Conservation (phyloP, 768 basidiomycete species). For the Lactifluus pinguis region DNA sequence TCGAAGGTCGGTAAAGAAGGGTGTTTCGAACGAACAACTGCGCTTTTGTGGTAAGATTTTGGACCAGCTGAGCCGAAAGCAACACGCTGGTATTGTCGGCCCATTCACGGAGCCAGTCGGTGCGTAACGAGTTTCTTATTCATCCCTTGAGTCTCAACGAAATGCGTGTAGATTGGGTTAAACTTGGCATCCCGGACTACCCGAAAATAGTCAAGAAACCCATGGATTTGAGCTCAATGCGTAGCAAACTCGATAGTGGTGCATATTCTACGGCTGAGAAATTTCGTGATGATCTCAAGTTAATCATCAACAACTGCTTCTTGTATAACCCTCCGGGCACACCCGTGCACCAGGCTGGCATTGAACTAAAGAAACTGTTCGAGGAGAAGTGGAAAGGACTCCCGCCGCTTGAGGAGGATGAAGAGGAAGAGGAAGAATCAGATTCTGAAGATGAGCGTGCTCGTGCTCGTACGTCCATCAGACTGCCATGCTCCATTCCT, state of each 20-base stretch:
- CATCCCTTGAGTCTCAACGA: not conserved
- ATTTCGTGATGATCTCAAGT: conserved; percentile 85
- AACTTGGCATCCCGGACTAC: conserved; percentile 76
- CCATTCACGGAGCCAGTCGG: conserved; percentile 95
- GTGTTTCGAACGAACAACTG: conserved; percentile 76
- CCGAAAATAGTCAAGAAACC: conserved; percentile 85
- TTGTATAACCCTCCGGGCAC: conserved; percentile 86
- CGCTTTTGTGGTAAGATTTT: conserved; percentile 73
- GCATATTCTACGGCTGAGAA: conserved; percentile 71
- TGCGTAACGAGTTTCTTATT: conserved; percentile 33
- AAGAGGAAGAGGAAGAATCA: conserved; percentile 55
- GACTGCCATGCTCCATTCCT: conserved; percentile 12
- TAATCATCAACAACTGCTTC: conserved; percentile 93
- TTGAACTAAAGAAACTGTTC: conserved; percentile 78
- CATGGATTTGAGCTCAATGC: conserved; percentile 91
- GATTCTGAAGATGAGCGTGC: conserved; percentile 60
- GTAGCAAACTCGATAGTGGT: conserved; percentile 67
- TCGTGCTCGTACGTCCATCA: conserved; percentile 39
- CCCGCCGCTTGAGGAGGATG: conserved; percentile 57
- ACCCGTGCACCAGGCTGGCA: conserved; percentile 78
- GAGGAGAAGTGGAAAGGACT: conserved; percentile 85
- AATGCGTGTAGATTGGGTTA: conserved; percentile 52
- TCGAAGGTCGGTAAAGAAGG: conserved; percentile 49
- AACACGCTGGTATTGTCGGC: conserved; percentile 58
- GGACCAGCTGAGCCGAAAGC: conserved; percentile 68